Base-by-base conservation (phyloP, 352 stramenopile genomes). In the Pythium sp. region DNA sequence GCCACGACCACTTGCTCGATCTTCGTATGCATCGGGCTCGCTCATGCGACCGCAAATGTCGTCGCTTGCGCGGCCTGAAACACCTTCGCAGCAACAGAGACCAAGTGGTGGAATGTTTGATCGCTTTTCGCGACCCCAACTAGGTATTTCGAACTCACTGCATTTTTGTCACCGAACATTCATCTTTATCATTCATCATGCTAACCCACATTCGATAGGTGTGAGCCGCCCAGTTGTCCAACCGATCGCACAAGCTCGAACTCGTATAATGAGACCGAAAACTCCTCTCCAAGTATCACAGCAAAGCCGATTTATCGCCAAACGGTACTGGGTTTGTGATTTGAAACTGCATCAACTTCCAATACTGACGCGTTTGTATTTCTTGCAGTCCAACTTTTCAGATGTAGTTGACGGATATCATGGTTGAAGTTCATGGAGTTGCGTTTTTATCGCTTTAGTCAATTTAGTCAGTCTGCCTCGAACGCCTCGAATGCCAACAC, bases 281-380 rank as follows among this genome's bases (percentile, higher is more conserved):
- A 93, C 83, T 2, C 86, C 86, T n/a, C 34, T 90, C 3, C 83
- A 92, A 66, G 62, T 77, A 8, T 81, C 83, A 34, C 86, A 93
- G 56, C 73, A 84, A 55, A 75, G 74, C 47, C 74, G 80, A 53
- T 90, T 91, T 55, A 61, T 91, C 22, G 76, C 83, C 8, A 91
- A 87, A 60, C 74, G 85, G 85, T 93, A 75, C 58, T 11, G 14
- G 8, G 18, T 6, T 3, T 34, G 43, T n/a, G 7, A 15, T 61
- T 47, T 4, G 20, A 36, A 61, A 3, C 32, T 62, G 18, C 43
- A 51, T 9, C 18, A 24, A 49, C 20, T 24, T 15, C 3, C 14
- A n/a, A 28, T 20, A 5, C n/a, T 56, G 41, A 18, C 36, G 12
- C 28, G 30, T 43, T 28, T 28, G 30, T 28, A 4, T 65, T 59